phyloP scores from a whole-genome alignment of 1,139 yeast genomes.

The Taphrina communis region DNA sequence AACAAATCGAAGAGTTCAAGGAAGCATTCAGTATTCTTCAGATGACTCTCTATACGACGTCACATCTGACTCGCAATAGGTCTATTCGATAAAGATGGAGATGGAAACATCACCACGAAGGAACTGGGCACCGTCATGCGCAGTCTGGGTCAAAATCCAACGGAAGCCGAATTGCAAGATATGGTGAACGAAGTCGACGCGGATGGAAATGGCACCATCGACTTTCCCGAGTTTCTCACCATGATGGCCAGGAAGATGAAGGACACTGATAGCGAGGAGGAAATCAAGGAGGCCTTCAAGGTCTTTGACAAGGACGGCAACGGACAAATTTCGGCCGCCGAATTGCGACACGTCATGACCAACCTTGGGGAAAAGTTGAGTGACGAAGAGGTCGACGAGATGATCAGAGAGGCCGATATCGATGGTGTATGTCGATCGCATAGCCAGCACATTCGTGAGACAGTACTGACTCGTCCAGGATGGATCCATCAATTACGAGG shows the following conservation, averaged over 20 bases:
- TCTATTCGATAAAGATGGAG: conserved; percentile 63
- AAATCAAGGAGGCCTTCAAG: conserved; percentile 94
- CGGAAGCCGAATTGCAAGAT: conserved; percentile 93
- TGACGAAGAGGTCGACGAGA: conserved; percentile 94
- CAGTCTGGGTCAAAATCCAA: conserved; percentile 94
- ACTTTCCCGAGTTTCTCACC: conserved; percentile 60
- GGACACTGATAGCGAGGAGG: conserved; percentile 96
- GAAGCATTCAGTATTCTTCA: conserved; percentile 83
- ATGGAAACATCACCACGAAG: conserved; percentile 92
- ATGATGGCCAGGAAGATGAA: conserved; percentile 95
- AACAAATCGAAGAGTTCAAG: conserved; percentile 66
- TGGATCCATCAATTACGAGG: conserved; percentile 94
- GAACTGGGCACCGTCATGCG: conserved; percentile 99
- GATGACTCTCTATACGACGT: not conserved
- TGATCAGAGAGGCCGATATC: conserved; percentile 88
- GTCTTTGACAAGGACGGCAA: conserved; percentile 88
- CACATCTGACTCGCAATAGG: conserved; percentile 19
- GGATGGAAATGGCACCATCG: conserved; percentile 88
- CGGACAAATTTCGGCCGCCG: conserved; percentile 95
- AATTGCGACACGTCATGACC: conserved; percentile 92
- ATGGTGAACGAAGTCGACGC: conserved; percentile 96
- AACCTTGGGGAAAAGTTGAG: conserved; percentile 95
- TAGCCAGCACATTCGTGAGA: not conserved
- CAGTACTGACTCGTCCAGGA: conserved; percentile 53
- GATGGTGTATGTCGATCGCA: conserved; percentile 41